Evolutionary conservation across 2,329 filamentous ascomycete species (phyloP).

Genomic region (Teratosphaeria nubilosa): DNA sequence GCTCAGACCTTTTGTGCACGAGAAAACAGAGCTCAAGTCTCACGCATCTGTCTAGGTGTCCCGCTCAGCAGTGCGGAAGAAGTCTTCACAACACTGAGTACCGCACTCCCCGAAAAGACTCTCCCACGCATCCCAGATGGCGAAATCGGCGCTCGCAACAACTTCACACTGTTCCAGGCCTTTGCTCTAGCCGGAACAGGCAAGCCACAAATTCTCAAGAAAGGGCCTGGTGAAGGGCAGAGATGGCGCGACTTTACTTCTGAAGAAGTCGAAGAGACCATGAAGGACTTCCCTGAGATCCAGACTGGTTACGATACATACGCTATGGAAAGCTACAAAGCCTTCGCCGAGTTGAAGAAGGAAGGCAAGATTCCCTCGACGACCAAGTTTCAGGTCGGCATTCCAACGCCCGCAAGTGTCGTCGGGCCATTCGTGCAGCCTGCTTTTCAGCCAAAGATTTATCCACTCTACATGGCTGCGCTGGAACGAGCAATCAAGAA

Average conservation of each 20-base stretch:
- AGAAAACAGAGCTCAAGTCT: not conserved
- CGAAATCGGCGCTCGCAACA: conserved; percentile 24
- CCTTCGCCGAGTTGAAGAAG: conserved; percentile 11
- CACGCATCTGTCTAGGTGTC: not conserved
- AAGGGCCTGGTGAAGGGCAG: not conserved
- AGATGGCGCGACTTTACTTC: not conserved
- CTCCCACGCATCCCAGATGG: conserved; percentile 25
- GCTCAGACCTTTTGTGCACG: not conserved
- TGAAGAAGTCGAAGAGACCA: conserved; percentile 2
- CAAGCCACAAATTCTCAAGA: not conserved
- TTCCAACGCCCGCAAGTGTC: conserved; percentile 13
- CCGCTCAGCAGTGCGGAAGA: not conserved
- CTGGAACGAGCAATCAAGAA: conserved; percentile 9
- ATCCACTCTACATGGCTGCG: conserved; percentile 16
- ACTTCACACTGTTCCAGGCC: conserved; percentile 11
- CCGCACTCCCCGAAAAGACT: not conserved
- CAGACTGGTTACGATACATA: conserved; percentile 13
- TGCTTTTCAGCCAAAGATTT: conserved; percentile 10
- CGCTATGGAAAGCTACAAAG: conserved; percentile 16
- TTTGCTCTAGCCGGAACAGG: not conserved
- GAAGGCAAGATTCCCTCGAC: conserved; percentile 12
- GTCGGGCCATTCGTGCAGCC: conserved; percentile 7
- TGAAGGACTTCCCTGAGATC: conserved; percentile 3
- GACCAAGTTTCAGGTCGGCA: conserved; percentile 17
- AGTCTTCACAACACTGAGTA: not conserved